Conservation (phyloP, 2,329 filamentous ascomycete genomes). For the Colletotrichum sp. region DNA sequence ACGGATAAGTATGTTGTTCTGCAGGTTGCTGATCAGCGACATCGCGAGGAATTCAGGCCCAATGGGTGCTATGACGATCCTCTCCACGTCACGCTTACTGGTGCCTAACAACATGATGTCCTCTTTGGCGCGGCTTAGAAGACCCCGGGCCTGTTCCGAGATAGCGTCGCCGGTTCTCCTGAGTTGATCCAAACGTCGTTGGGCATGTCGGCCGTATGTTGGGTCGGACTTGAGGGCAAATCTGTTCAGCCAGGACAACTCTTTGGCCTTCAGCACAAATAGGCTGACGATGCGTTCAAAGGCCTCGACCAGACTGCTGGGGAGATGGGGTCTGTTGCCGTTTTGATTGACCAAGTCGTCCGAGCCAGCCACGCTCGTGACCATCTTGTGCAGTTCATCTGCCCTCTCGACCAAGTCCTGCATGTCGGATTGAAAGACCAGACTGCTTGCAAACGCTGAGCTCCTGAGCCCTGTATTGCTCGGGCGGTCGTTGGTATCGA, state of each 20-base stretch:
- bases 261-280: slow-evolving; percentile 12
- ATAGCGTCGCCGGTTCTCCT: neutral
- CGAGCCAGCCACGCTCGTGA: neutral
- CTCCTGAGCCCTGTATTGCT: neutral
- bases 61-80: neutral
- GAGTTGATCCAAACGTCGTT: neutral
- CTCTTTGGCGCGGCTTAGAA: slow-evolving; percentile 19
- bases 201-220: neutral
- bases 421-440: neutral
- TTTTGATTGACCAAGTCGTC: neutral
- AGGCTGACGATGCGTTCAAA: slow-evolving; percentile 21
- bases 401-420: neutral
- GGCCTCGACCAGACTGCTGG: slow-evolving; percentile 22
- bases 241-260: slow-evolving; percentile 11
- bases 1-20: neutral
- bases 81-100: slow-evolving; percentile 7
- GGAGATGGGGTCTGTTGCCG: slow-evolving; percentile 6
- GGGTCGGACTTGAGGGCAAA: neutral
- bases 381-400: slow-evolving; percentile 12
- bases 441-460: neutral
- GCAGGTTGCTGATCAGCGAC: neutral
- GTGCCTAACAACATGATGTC: slow-evolving; percentile 23
- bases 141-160: neutral
- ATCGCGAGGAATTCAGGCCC: slow-evolving; percentile 18
- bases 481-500: neutral